phyloP scores from a whole-genome alignment of 2,329 filamentous ascomycete species.

The Nothopassalora personata region DNA sequence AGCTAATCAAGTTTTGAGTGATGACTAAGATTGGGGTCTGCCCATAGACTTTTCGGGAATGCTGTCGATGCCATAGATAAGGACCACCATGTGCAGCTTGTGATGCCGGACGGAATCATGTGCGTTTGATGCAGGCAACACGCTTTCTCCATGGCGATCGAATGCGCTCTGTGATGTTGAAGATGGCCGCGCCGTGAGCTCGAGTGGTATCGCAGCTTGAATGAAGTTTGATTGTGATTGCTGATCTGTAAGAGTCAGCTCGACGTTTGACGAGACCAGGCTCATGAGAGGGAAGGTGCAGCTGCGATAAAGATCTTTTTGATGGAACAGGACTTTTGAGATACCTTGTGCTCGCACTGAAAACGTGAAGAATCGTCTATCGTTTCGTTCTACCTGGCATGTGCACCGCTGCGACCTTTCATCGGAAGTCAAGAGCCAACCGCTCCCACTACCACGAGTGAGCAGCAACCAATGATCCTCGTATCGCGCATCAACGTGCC shows the following conservation, averaged over 20 bases:
- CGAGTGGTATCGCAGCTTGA: too few relatives aligned
- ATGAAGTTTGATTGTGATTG: too few relatives aligned
- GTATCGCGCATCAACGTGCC: constrained; percentile 36
- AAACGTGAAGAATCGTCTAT: not conserved
- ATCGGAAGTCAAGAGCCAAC: constrained; percentile 29
- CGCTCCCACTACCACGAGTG: constrained; percentile 16
- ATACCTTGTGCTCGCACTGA: not conserved
- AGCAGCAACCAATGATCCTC: constrained; percentile 29
- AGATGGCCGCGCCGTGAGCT: too few relatives aligned
- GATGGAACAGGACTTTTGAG: not conserved
- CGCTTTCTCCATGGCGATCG: too few relatives aligned
- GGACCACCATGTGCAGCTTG: not conserved
- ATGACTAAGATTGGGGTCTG: too few relatives aligned
- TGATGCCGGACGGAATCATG: too few relatives aligned
- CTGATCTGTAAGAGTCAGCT: too few relatives aligned
- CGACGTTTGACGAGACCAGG: not conserved
- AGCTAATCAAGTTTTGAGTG: too few relatives aligned
- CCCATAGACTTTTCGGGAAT: too few relatives aligned
- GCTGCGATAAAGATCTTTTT: not conserved
- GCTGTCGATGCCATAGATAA: not conserved
- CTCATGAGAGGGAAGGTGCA: not conserved
- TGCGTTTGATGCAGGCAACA: too few relatives aligned
- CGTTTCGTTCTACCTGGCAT: not conserved
- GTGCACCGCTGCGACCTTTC: constrained; percentile 32
- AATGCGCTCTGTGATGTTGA: too few relatives aligned